Evolutionary conservation across 2,329 filamentous ascomycete species (phyloP).

Genomic region (Bipolaris victoriae): DNA sequence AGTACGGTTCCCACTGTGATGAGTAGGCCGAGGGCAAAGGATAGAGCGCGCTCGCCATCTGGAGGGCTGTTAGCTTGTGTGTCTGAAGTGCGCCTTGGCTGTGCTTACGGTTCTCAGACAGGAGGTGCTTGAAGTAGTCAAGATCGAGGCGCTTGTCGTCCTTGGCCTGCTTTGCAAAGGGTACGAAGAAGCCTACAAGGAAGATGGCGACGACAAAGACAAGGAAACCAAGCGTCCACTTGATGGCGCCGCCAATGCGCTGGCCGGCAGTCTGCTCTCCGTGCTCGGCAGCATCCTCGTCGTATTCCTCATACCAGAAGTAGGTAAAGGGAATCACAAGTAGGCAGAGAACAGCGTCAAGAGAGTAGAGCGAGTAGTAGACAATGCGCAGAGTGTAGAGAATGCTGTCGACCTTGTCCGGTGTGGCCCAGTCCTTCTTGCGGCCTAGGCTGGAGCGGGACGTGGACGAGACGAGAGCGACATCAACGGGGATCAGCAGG

Average conservation of each 20-base stretch:
- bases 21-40: slow-evolving; percentile 87
- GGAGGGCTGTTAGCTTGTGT: slow-evolving; percentile 20
- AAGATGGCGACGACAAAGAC: slow-evolving; percentile 81
- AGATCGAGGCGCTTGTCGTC: slow-evolving; percentile 73
- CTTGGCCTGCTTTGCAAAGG: slow-evolving; percentile 71
- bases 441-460: slow-evolving; percentile 74
- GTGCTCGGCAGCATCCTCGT: slow-evolving; percentile 84
- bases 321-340: slow-evolving; percentile 93
- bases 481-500: slow-evolving; percentile 90
- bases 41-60: slow-evolving; percentile 89
- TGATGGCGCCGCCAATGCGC: slow-evolving; percentile 81
- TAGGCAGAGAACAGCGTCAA: slow-evolving; percentile 88
- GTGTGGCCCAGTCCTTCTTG: slow-evolving; percentile 95
- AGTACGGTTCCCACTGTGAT: slow-evolving; percentile 84
- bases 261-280: slow-evolving; percentile 73
- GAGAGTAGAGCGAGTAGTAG: slow-evolving; percentile 90
- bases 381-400: slow-evolving; percentile 81
- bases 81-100: slow-evolving; percentile 6
- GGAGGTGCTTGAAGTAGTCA: slow-evolving; percentile 87
- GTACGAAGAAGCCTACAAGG: slow-evolving; percentile 91
- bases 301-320: slow-evolving; percentile 98
- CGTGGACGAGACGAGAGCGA: slow-evolving; percentile 91
- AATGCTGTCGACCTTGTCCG: slow-evolving; percentile 77
- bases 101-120: slow-evolving; percentile 76
- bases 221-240: slow-evolving; percentile 89